Evolutionary conservation across 257 asterid genomes (phyloP).

Genomic region (Solanum corneliomulleri): DNA sequence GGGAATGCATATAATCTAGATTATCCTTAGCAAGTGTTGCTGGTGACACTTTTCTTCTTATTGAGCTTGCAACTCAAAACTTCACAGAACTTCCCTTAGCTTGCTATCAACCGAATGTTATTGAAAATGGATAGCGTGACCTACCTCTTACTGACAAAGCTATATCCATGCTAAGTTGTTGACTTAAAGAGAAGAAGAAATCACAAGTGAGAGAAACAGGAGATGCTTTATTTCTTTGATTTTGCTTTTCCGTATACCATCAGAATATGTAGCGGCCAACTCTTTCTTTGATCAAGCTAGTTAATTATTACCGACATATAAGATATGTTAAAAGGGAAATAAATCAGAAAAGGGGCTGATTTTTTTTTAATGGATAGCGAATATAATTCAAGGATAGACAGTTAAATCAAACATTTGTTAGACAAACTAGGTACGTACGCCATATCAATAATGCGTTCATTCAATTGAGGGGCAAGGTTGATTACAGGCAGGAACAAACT

Average conservation of each 20-base stretch:
- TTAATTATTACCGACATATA: neutral
- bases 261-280: neutral
- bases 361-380: too few species aligned
- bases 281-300: neutral
- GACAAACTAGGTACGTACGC: conserved; percentile 51
- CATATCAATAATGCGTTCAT: conserved; percentile 68
- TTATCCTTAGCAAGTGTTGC: too few species aligned
- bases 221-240: neutral
- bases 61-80: neutral
- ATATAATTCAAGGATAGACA: too few species aligned
- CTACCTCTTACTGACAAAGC: neutral
- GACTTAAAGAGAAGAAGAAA: neutral
- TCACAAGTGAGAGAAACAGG: neutral
- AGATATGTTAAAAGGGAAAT: neutral
- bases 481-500: conserved; percentile 94
- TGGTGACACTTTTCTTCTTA: neutral
- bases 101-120: neutral
- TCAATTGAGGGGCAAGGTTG: conserved; percentile 98
- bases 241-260: neutral
- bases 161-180: neutral
- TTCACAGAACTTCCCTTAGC: neutral
- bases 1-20: too few species aligned
- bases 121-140: neutral
- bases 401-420: neutral
- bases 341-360: too few species aligned